Base-by-base conservation (phyloP, 2,329 filamentous ascomycete species). In the Xylariaceae sp. region DNA sequence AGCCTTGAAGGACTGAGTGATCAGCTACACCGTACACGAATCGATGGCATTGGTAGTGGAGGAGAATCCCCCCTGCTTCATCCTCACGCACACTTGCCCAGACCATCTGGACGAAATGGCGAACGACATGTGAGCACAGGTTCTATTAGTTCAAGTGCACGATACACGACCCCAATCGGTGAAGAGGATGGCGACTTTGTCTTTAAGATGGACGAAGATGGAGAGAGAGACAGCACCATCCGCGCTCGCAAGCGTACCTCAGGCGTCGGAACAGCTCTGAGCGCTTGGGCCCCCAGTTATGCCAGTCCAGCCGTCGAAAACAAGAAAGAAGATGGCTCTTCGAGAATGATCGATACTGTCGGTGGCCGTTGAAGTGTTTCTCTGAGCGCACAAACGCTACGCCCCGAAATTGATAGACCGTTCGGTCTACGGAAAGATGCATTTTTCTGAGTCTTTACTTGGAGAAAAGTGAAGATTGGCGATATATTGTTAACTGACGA, bases 191-290 rank as follows among this genome's bases (percentile, higher is more conserved):
- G 78, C 4, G 76, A 80, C 22, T 83, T 85, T 56, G 78, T 85
- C 12, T 85, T 85, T 62, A 80, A 72, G 60, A 85, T 85, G 81
- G 82, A 85, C 57, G 80, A 82, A 48, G 79, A 81, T 22, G 78
- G 80, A 18, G 80, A 82, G 31, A 69, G 75, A 18, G 69, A 75
- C 35, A 67, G 66, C 11, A 69, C 71, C 15, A 67, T 70, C 48
- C 69, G 72, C 39, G 70, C 72, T 10, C 68, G 75, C 45, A 81
- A 80, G 66, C 74, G 77, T 48, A 70, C 66, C 1, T 77, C 77
- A 2, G 73, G 72, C 5, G 72, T 67, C 51, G 60, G 56, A 46
- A 62, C 60, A 15, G 58, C 58, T 42, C 57, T 61, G 56, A 44
- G 55, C 18, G 43, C 56, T 18, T 68, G 64, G 60, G 58, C 63